Conservation (phyloP, 768 basidiomycete genomes). For the Suillus cothurnatus region DNA sequence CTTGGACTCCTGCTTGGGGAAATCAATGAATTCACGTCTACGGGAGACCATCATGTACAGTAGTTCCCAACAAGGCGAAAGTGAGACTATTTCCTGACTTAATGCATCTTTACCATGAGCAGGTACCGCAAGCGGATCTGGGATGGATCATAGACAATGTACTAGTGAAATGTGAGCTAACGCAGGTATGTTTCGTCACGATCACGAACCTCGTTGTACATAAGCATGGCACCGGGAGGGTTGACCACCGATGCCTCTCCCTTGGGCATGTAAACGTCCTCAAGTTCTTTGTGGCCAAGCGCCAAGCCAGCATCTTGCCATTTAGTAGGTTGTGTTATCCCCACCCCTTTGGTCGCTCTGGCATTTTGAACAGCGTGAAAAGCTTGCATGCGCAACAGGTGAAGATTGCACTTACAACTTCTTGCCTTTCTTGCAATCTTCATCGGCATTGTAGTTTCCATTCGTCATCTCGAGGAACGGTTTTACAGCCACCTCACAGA, state of each 20-base stretch:
- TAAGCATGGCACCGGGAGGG: constrained; percentile 35
- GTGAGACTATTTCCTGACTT: background rate
- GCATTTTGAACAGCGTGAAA: background rate
- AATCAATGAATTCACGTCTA: background rate
- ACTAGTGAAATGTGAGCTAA: constrained; percentile 36
- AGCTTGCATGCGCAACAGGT: background rate
- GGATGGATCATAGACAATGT: constrained; percentile 60
- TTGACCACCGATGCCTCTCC: constrained; percentile 41
- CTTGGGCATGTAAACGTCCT: constrained; percentile 63
- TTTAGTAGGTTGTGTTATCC: constrained; percentile 48
- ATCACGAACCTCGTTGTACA: constrained; percentile 57
- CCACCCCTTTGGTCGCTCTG: constrained; percentile 59
- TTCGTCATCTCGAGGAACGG: constrained; percentile 51
- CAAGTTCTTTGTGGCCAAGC: constrained; percentile 48
- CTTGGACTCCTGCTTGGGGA: background rate
- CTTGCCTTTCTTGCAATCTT: constrained; percentile 43
- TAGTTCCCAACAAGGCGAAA: background rate
- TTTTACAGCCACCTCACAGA: constrained; percentile 61
- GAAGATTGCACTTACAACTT: constrained; percentile 37
- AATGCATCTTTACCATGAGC: constrained; percentile 54
- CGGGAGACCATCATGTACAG: background rate
- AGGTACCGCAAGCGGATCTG: constrained; percentile 62
- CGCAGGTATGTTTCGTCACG: background rate
- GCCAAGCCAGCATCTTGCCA: constrained; percentile 64
- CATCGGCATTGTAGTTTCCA: constrained; percentile 53